Conservation (phyloP, 768 basidiomycete species). For the Naematelia aurantialba region DNA sequence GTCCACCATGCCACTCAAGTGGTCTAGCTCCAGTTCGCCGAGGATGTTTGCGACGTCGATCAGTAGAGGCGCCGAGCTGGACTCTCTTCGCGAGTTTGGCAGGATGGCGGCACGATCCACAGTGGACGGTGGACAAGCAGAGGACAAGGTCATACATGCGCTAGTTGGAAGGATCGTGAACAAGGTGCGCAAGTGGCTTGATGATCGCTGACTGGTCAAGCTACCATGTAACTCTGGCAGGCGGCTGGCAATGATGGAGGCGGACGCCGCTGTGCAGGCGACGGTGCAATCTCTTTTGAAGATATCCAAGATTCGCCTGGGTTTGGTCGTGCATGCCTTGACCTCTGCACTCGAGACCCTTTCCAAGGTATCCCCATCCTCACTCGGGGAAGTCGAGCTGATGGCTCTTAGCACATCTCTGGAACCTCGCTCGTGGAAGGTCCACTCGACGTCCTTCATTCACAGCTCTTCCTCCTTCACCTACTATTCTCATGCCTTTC, state of each 20-base stretch:
- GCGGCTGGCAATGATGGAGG: constrained; percentile 67
- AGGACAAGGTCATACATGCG: constrained; percentile 76
- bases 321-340: constrained; percentile 74
- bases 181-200: constrained; percentile 59
- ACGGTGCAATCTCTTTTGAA: constrained; percentile 76
- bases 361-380: constrained; percentile 59
- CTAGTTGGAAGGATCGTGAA: constrained; percentile 75
- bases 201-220: constrained; percentile 52
- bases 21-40: constrained; percentile 15
- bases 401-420: constrained; percentile 18
- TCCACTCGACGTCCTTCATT: constrained; percentile 72
- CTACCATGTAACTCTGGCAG: constrained; percentile 80
- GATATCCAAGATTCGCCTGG: constrained; percentile 69
- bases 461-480: constrained; percentile 79
- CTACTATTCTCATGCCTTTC: constrained; percentile 73
- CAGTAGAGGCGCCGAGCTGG: neutral
- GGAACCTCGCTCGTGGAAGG: constrained; percentile 37
- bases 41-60: constrained; percentile 2
- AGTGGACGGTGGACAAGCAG: constrained; percentile 13
- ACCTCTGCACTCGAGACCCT: constrained; percentile 73
- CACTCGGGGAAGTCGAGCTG: constrained; percentile 7
- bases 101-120: constrained; percentile 11
- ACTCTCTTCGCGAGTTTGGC: constrained; percentile 12
- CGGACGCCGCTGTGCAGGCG: constrained; percentile 69
- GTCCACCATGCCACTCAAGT: constrained; percentile 6